Base-by-base conservation (phyloP, 192 early-diverging fungal species). In the Entophlyctis helioformis region DNA sequence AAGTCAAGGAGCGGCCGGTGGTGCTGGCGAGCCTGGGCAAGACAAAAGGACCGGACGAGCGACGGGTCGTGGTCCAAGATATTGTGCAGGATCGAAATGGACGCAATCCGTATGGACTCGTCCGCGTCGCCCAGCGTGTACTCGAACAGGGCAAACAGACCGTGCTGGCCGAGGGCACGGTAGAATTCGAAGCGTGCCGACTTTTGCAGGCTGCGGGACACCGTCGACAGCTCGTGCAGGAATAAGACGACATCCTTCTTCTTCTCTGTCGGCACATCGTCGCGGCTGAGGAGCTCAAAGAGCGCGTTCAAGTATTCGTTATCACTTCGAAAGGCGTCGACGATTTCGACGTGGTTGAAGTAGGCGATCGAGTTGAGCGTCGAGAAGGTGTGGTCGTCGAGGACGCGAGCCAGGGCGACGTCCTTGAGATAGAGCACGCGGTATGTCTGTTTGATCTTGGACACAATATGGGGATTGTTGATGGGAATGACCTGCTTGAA, bases 341-440 rank as follows among this genome's bases (percentile, higher is more conserved):
- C 67, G 39, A 97, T 90, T 26, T 93, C 89, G 22, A 81, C 67
- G 48, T 94, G 74, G 54, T 89, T 87, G 61, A 82, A 81, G 48
- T 85, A 87, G 6, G 85, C 78, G 32, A 90, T 59, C 0, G 83
- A 74, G 23, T 77, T 76, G 40, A 97, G 60, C 15, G 76, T 68
- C 7, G 89, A 71, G 27, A 78, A 66, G 3, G 82, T 82, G 9
- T 61, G 66, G 18, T 97, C 91, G 44, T 92, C 88, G 12, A 91
- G 48, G 36, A 79, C 58, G 1, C 80, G 72, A 5, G 76, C 76
- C 18, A 97, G 67, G 0, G 86, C 83, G 0, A 83, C 82, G 52
- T 93, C 89, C 35, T 90, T 86, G 1, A 97, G 68, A 39, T 80
- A 97, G 48, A 87, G 86, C 11, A 91, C 43, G 5, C 93, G 74